These are phyloP conservation scores for Pharus latifolius DNA, from an alignment of 176 grass and related monocot species.

Conservation along the genomic window DNA sequence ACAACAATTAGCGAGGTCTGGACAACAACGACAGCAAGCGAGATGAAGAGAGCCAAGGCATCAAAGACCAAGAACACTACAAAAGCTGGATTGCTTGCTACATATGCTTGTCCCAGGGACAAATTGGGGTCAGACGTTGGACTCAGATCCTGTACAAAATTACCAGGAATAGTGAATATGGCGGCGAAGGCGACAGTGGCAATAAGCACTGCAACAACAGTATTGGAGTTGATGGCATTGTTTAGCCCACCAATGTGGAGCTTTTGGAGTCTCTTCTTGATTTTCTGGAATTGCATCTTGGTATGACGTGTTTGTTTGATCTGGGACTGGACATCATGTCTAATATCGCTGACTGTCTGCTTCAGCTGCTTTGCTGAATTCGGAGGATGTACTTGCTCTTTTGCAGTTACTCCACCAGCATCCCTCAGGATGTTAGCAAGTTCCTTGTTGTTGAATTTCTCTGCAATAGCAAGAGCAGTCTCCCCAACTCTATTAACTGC, in stretches of 20 bases:
- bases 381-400: constrained; percentile 45
- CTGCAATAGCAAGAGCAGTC: constrained; percentile 63
- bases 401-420: constrained; percentile 39
- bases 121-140: not conserved
- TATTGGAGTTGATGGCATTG: constrained; percentile 97
- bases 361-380: constrained; percentile 79
- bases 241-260: constrained; percentile 84
- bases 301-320: constrained; percentile 74
- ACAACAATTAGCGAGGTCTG: constrained; percentile 91
- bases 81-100: constrained; percentile 62
- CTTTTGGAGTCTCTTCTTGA: constrained; percentile 73
- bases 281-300: constrained; percentile 70
- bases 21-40: constrained; percentile 68
- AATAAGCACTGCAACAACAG: constrained; percentile 82
- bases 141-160: constrained; percentile 28
- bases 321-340: constrained; percentile 82
- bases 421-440: constrained; percentile 56
- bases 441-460: constrained; percentile 61
- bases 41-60: constrained; percentile 84
- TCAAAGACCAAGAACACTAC: constrained; percentile 77
- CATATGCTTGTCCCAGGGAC: constrained; percentile 58
- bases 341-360: constrained; percentile 86
- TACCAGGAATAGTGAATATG: constrained; percentile 76
- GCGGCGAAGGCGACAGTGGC: constrained; percentile 85
- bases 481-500: constrained; percentile 62